A percentile compares a stretch with the other conserved stretches of the same genome.
Conservation (phyloP, 75 land plant genomes). For the Gnetum montanum region DNA sequence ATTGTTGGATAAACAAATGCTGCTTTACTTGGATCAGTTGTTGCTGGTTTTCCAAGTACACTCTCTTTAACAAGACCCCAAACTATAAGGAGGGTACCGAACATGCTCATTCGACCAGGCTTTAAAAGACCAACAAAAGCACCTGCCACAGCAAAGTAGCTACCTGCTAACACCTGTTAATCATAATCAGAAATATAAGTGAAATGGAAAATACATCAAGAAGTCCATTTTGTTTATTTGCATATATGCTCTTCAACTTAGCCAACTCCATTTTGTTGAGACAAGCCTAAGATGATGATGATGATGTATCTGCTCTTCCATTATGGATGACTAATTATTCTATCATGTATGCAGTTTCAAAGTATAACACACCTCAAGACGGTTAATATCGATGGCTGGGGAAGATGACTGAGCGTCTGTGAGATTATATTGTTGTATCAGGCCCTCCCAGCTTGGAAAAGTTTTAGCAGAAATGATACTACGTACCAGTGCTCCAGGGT, state of each 20-base stretch:
- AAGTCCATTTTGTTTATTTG: too few species aligned
- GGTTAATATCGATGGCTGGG: constrained; percentile 50
- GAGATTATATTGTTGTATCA: constrained; percentile 62
- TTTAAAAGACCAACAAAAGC: constrained; percentile 60
- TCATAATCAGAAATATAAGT: neutral
- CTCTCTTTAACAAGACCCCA: constrained; percentile 96
- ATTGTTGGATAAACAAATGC: constrained; percentile 68
- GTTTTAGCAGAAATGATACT: constrained; percentile 25
- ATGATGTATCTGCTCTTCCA: too few species aligned
- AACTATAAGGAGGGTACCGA: constrained; percentile 70
- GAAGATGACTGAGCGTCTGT: constrained; percentile 46
- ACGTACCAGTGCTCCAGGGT: constrained; percentile 64
- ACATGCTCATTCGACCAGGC: constrained; percentile 96
- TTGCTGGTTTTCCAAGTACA: constrained; percentile 43
- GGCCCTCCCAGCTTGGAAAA: constrained; percentile 54
- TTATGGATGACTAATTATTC: too few species aligned
- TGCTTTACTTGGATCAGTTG: constrained; percentile 35
- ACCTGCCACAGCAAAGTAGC: constrained; percentile 89
- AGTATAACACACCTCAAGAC: constrained; percentile 78
- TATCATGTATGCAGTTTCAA: too few species aligned
- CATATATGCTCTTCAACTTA: too few species aligned
- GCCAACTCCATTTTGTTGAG: too few species aligned
- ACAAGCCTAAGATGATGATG: too few species aligned
- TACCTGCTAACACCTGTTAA: constrained; percentile 81
- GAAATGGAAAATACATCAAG: neutral